Conservation (phyloP, 2,329 filamentous ascomycete genomes). For the Trichocomaceae sp. region DNA sequence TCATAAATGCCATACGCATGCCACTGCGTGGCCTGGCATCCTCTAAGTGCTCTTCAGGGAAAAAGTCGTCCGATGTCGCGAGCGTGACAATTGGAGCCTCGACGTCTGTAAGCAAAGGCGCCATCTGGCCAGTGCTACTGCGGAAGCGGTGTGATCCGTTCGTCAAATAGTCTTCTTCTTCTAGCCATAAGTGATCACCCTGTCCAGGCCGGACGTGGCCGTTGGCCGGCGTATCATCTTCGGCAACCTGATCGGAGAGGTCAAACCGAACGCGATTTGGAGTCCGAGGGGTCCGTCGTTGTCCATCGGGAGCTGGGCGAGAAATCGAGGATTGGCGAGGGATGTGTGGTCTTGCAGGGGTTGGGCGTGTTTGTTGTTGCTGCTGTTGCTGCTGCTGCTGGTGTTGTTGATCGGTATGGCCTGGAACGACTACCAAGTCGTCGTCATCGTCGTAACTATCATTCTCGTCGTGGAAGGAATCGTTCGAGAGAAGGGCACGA, state of each 20-base stretch:
- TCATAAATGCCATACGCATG: constrained; percentile 89
- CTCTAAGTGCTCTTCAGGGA: constrained; percentile 54
- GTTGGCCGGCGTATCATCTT: constrained; percentile 25
- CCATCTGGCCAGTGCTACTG: constrained; percentile 44
- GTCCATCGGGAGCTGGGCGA: constrained; percentile 33
- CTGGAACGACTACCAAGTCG: constrained; percentile 22
- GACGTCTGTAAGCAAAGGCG: constrained; percentile 72
- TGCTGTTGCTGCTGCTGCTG: background rate
- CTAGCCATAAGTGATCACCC: constrained; percentile 39
- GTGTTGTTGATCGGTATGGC: constrained; percentile 18
- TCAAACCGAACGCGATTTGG: constrained; percentile 67
- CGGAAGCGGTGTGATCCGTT: constrained; percentile 33
- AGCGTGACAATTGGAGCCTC: constrained; percentile 74
- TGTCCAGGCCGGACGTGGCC: constrained; percentile 24
- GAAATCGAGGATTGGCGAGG: constrained; percentile 39
- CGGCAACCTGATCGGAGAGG: constrained; percentile 24
- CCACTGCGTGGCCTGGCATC: constrained; percentile 72
- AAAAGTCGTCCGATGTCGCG: constrained; percentile 53
- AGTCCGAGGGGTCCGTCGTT: constrained; percentile 51
- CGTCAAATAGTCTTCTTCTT: constrained; percentile 57
- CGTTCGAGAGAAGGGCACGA: constrained; percentile 27
- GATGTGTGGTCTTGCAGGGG: constrained; percentile 13
- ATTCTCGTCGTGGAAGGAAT: constrained; percentile 15
- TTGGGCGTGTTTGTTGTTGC: constrained; percentile 15
- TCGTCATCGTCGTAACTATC: constrained; percentile 19